Conservation (phyloP, 139 green algal genomes). For the Auxenochlorella protothecoides region DNA sequence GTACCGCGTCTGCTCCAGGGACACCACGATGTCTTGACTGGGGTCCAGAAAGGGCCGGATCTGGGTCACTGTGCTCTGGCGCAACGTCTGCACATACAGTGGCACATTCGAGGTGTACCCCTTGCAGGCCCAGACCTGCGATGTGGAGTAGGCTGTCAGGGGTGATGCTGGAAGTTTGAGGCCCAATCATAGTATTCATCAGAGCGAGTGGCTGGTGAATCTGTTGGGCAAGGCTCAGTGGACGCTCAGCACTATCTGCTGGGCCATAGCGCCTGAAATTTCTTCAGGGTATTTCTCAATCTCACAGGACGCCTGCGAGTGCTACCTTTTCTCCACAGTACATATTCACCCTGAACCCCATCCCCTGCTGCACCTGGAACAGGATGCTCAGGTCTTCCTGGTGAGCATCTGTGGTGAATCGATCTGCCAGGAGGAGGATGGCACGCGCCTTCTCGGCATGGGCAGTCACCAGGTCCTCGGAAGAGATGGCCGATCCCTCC, state of each 20-base stretch:
- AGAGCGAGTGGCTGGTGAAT: too few relatives aligned
- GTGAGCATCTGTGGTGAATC: constrained; percentile 46
- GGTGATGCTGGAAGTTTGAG: not conserved
- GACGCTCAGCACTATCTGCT: too few relatives aligned
- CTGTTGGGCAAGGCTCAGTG: too few relatives aligned
- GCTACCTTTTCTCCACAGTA: too few relatives aligned
- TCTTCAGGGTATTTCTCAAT: too few relatives aligned
- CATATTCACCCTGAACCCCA: too few relatives aligned
- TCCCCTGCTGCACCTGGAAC: constrained; percentile 36
- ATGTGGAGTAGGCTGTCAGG: not conserved
- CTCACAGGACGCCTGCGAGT: too few relatives aligned
- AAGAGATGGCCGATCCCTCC: constrained; percentile 55
- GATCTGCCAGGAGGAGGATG: constrained; percentile 58
- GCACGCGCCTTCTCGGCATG: constrained; percentile 33
- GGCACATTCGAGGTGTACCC: constrained; percentile 66
- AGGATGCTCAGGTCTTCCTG: constrained; percentile 66
- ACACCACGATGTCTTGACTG: constrained; percentile 48
- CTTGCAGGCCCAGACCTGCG: constrained; percentile 68
- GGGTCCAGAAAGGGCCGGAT: constrained; percentile 68
- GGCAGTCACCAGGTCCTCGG: constrained; percentile 44
- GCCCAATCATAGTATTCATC: not conserved
- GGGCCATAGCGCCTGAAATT: too few relatives aligned
- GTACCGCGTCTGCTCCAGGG: constrained; percentile 56
- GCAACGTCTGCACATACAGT: constrained; percentile 68
- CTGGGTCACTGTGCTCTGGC: constrained; percentile 29